Percentiles rank a stretch among this genome's conserved stretches.
phyloP scores from a whole-genome alignment of 1,139 yeast species.

The Hyphopichia wangnamkhiaoensis region DNA sequence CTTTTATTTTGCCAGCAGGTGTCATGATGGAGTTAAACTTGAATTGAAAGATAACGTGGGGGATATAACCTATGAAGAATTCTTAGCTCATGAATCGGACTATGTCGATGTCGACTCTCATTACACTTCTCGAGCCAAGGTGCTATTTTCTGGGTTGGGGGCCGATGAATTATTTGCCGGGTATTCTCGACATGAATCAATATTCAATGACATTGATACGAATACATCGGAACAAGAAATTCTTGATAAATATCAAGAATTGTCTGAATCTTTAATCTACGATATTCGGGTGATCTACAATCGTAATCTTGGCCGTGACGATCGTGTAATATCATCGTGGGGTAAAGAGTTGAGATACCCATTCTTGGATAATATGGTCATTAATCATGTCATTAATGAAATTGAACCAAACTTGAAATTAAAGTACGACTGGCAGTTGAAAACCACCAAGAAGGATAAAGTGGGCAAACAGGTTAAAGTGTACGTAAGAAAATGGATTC shows the following conservation, averaged over 20 bases:
- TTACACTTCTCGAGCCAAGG: conserved; percentile 60
- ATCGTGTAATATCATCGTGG: conserved; percentile 80
- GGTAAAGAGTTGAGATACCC: conserved; percentile 93
- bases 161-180: conserved; percentile 97
- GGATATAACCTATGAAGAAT: conserved; percentile 22
- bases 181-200: conserved; percentile 71
- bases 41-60: conserved; percentile 12
- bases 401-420: conserved; percentile 58
- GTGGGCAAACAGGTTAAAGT: conserved; percentile 23
- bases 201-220: conserved; percentile 34
- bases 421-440: conserved; percentile 28
- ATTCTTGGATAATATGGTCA: conserved; percentile 66
- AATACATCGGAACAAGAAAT: conserved; percentile 19
- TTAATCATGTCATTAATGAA: conserved; percentile 48
- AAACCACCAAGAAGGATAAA: conserved; percentile 26
- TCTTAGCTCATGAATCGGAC: conserved; percentile 14
- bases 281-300: conserved; percentile 76
- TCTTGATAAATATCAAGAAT: conserved; percentile 19
- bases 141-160: conserved; percentile 89
- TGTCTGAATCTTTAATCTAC: conserved; percentile 53
- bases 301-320: conserved; percentile 88
- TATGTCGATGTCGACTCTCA: conserved; percentile 10
- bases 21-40: conserved; percentile 35
- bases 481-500: conserved; percentile 55
- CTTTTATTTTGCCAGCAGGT: conserved; percentile 83